These are phyloP conservation scores for Nasturtium officinale DNA, from an alignment of 345 rosid species.

Conservation along the genomic window DNA sequence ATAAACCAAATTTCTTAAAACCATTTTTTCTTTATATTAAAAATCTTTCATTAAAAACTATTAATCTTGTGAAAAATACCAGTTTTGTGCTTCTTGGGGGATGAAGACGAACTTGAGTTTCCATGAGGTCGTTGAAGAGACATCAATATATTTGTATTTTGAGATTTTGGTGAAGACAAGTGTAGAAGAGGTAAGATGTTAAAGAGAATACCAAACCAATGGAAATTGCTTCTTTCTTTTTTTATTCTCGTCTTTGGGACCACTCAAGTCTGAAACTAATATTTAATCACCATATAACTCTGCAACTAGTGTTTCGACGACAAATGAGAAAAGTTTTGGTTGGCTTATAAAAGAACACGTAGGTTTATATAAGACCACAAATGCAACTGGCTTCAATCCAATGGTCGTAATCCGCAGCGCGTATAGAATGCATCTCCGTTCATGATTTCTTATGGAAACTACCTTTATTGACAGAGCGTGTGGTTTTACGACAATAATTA, in stretches of 20 bases:
- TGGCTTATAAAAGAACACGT: conserved; percentile 44
- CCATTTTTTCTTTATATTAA: no score
- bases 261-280: conserved; percentile 23
- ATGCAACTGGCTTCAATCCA: conserved; percentile 25
- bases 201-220: conserved; percentile 29
- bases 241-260: conserved; percentile 11
- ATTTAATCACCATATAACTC: conserved; percentile 6
- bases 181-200: conserved; percentile 14
- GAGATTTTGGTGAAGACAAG: conserved; percentile 20
- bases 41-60: neutral
- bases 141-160: conserved; percentile 28
- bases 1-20: conserved; percentile 1
- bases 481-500: conserved; percentile 29
- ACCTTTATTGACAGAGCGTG: conserved; percentile 28
- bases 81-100: conserved; percentile 35
- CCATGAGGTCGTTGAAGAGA: conserved; percentile 45
- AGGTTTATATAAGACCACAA: conserved; percentile 32
- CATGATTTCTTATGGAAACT: conserved; percentile 22
- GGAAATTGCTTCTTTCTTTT: neutral
- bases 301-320: conserved; percentile 23
- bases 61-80: conserved; percentile 29
- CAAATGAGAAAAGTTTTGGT: conserved; percentile 1
- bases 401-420: conserved; percentile 17
- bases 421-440: neutral
- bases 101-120: conserved; percentile 39